Conservation (phyloP, 208 protist species). For the Acanthamoeba lenticulata region DNA sequence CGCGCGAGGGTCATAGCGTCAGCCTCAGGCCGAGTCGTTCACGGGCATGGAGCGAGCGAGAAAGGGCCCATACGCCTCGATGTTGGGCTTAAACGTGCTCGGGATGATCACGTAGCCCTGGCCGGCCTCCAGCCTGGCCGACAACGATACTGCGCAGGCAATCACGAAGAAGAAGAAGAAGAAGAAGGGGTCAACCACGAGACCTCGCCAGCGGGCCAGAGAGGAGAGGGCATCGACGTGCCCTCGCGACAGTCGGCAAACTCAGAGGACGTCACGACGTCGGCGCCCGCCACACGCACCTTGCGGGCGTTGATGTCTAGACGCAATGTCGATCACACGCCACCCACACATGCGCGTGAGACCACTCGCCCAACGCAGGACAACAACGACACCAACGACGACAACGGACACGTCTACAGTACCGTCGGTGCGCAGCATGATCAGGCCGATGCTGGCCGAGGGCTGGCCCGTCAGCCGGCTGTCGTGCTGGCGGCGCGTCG, state of each 20-base stretch:
- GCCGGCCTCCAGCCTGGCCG: background rate
- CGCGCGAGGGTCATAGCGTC: background rate
- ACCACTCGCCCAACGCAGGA: background rate
- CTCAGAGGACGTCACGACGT: background rate
- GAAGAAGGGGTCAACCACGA: background rate
- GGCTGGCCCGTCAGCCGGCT: background rate
- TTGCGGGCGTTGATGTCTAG: background rate
- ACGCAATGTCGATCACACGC: background rate
- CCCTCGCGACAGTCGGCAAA: background rate
- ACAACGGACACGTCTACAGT: too few species aligned
- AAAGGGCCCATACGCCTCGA: background rate
- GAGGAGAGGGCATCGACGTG: background rate
- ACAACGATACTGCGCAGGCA: background rate
- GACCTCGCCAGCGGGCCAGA: background rate
- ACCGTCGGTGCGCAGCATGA: background rate
- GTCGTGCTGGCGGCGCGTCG: background rate
- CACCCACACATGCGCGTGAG: too few species aligned
- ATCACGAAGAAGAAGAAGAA: too few species aligned
- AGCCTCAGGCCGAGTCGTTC: background rate
- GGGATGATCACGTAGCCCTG: conserved; percentile 20
- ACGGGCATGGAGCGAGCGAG: background rate
- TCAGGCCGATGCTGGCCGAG: background rate
- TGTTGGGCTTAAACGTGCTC: background rate
- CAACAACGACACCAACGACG: background rate
- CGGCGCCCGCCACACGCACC: background rate